phyloP scores from a whole-genome alignment of 768 basidiomycete species.

The Lentinula guzmanii region DNA sequence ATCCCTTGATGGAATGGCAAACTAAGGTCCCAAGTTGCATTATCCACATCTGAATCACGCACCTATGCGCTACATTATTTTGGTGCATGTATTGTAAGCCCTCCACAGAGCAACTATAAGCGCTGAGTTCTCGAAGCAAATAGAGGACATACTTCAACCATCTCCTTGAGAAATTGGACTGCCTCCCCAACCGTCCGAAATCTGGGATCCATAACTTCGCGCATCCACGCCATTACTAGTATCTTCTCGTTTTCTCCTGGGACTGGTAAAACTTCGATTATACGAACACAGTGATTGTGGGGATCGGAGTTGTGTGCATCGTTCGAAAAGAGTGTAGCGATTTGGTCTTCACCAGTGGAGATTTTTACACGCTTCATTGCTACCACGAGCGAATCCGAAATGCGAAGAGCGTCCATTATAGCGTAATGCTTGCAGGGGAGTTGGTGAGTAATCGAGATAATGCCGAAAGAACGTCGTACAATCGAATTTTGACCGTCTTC shows the following conservation, averaged over 20 bases:
- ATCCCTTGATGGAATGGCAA: background rate
- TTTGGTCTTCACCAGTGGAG: constrained; percentile 10
- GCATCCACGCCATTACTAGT: constrained; percentile 23
- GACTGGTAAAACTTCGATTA: constrained; percentile 16
- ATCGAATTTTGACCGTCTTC: background rate
- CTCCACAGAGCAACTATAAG: constrained; percentile 8
- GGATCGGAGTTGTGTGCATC: constrained; percentile 13
- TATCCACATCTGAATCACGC: too few relatives aligned
- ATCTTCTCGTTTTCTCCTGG: constrained; percentile 12
- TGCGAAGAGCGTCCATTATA: constrained; percentile 14
- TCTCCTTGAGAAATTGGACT: constrained; percentile 20
- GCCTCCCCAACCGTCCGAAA: constrained; percentile 25
- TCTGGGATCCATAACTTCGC: constrained; percentile 9
- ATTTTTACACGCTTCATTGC: constrained; percentile 12
- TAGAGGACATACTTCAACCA: constrained; percentile 19
- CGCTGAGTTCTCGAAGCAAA: too few relatives aligned
- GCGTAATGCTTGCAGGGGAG: too few relatives aligned
- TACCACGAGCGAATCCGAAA: constrained; percentile 11
- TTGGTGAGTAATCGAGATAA: background rate
- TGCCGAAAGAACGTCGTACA: background rate
- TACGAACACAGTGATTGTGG: constrained; percentile 22
- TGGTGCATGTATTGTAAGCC: constrained; percentile 27
- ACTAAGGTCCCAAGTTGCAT: background rate
- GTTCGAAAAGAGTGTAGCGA: constrained; percentile 13
- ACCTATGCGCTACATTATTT: constrained; percentile 20